Base-by-base conservation (phyloP, 495 filamentous ascomycete genomes). In the Tuber melanosporum region DNA sequence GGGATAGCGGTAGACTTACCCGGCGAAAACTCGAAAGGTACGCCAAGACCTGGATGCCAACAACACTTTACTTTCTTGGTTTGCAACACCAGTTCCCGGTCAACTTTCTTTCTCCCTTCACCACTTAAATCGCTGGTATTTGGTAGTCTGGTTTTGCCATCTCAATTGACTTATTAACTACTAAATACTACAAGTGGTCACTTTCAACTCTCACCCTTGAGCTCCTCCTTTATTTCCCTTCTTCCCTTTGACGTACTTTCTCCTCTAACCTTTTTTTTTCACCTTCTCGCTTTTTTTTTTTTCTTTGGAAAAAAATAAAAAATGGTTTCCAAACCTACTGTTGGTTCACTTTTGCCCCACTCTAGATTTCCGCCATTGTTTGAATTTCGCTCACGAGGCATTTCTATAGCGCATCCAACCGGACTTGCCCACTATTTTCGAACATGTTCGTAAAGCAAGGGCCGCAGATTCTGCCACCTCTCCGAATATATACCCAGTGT, bases 401-500 rank as follows among this genome's bases (percentile, higher is more conserved):
- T 66, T 44, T 72, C 20, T 32, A 73, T 77, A 83, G 75, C 82
- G 80, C 39, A 77, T 91, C 72, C 88, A 89, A 77, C 90, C 90
- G 17, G 87, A 88, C 15, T 83, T 91, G 49, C 84, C 88, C 5
- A 85, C 85, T 7, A 83, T 91, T n/a, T 83, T 82, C 46, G 86
- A 90, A 45, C 84, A 91, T 32, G 85, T 93, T 70, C 82, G 86
- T 14, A 83, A 85, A 49, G 87, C 87, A 12, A 76, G 73, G 84
- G 84, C 82, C 84, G 84, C 78, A 84, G 86, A 62, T 80, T 86
- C 75, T 82, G 39, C 20, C 20, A 57, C 69, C 12, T 74, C 91
- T 49, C 91, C 95, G 47, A 98, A 97, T 79, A 87, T 96, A 44
- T 88, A 98, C 14, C 94, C 95, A 0, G 81, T 99, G 70, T 95